A percentile compares a stretch with the other conserved stretches of the same genome.
phyloP scores from a whole-genome alignment of 139 green algal species.

The Coccomyxa sp. region DNA sequence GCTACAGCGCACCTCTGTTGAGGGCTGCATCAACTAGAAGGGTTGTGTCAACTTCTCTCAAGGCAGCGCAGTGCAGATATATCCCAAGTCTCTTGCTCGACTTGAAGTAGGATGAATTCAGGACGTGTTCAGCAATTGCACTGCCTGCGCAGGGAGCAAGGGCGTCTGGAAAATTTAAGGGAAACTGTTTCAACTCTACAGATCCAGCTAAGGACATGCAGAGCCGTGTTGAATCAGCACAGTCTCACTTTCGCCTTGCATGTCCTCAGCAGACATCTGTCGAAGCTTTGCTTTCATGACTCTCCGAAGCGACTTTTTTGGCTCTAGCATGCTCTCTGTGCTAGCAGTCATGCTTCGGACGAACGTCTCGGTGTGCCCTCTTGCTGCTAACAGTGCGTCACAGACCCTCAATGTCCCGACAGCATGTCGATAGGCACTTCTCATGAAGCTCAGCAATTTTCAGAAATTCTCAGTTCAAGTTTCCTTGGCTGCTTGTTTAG shows the following conservation, averaged over 20 bases:
- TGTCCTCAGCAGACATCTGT: constrained; percentile 7
- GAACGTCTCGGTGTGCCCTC: not conserved
- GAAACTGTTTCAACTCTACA: not conserved
- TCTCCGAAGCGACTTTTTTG: constrained; percentile 19
- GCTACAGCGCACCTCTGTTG: constrained; percentile 15
- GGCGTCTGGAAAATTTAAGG: not conserved
- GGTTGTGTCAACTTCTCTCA: constrained; percentile 71
- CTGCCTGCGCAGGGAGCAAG: constrained; percentile 15
- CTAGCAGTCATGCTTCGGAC: not conserved
- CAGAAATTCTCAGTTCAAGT: not conserved
- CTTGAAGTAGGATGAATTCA: constrained; percentile 32
- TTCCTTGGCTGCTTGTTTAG: too few species aligned
- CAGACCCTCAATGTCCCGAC: not conserved
- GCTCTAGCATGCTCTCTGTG: not conserved
- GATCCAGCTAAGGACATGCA: not conserved
- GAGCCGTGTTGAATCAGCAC: not conserved
- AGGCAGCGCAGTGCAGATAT: constrained; percentile 58
- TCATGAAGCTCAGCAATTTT: not conserved
- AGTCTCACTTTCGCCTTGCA: constrained; percentile 22
- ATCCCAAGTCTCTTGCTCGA: constrained; percentile 32
- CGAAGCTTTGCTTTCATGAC: constrained; percentile 19
- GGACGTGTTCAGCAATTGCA: constrained; percentile 28
- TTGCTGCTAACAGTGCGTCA: not conserved
- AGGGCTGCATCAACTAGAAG: constrained; percentile 39
- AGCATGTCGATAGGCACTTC: not conserved